A percentile compares a stretch with the other conserved stretches of the same genome.
Conservation (phyloP, 2,329 filamentous ascomycete species). For the Penicillium sp. region DNA sequence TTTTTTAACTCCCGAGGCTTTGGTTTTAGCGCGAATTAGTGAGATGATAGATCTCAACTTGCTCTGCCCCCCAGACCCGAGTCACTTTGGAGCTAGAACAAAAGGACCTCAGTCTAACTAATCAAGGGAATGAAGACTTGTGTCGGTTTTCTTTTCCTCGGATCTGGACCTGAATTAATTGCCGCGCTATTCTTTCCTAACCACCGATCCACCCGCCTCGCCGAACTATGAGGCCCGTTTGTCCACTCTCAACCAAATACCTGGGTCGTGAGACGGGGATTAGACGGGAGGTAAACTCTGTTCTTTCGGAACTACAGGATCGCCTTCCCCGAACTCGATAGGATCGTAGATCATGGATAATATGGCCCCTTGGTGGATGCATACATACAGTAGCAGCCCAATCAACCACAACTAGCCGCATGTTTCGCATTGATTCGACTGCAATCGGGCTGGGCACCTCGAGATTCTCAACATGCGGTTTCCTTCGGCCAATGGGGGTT, state of each 20-base stretch:
- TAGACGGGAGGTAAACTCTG: conserved; percentile 13
- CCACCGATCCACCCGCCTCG: conserved; percentile 4
- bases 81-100: neutral
- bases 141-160: neutral
- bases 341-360: neutral
- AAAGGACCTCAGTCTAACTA: neutral
- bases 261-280: neutral
- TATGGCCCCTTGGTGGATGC: neutral
- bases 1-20: conserved; percentile 26
- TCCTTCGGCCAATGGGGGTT: conserved; percentile 4
- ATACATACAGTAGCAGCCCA: neutral
- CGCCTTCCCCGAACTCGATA: conserved; percentile 11
- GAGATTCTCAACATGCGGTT: conserved; percentile 2
- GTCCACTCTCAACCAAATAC: conserved; percentile 4
- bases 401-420: conserved; percentile 9
- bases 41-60: conserved; percentile 39
- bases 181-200: neutral
- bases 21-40: conserved; percentile 34
- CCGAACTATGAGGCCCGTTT: neutral
- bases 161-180: too few species aligned
- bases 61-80: conserved; percentile 17
- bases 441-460: neutral
- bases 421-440: conserved; percentile 18
- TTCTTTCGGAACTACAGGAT: conserved; percentile 10
- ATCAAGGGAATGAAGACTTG: neutral